Conservation (phyloP, 2,329 filamentous ascomycete species). For the Aspergillus persii region DNA sequence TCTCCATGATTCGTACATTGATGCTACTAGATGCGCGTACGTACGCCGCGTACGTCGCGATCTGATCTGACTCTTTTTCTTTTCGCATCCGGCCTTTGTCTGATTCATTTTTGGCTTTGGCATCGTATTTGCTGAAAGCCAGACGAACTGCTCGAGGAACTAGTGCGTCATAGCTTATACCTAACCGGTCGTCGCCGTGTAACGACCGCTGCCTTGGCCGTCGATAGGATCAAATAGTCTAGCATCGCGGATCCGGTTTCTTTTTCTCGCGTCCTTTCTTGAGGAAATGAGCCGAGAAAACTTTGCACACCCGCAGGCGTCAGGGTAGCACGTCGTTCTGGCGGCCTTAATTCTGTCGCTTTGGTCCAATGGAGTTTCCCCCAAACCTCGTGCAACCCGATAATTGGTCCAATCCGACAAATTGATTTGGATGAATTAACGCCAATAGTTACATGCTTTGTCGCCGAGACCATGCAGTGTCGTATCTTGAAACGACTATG, state of each 20-base stretch:
- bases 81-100: not conserved
- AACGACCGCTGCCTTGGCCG: not conserved
- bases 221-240: not conserved
- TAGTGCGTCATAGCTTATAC: not conserved
- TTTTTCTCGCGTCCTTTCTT: not conserved
- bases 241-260: not conserved
- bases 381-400: conserved; percentile 6
- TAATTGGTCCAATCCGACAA: conserved; percentile 12
- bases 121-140: not conserved
- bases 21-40: not conserved
- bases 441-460: conserved; percentile 22
- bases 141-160: conserved; percentile 3
- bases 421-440: conserved; percentile 14
- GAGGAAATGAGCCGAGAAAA: not conserved
- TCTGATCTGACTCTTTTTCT: not conserved
- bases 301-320: not conserved
- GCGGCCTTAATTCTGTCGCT: not conserved
- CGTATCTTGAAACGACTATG: conserved; percentile 19
- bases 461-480: conserved; percentile 22
- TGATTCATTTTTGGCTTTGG: not conserved
- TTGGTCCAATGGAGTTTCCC: not conserved
- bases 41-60: not conserved
- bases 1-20: not conserved
- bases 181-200: not conserved
- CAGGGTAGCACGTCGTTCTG: not conserved